These are phyloP conservation scores for Stephania japonica DNA, from an alignment of 164 flowering plant species.

Conservation along the genomic window DNA sequence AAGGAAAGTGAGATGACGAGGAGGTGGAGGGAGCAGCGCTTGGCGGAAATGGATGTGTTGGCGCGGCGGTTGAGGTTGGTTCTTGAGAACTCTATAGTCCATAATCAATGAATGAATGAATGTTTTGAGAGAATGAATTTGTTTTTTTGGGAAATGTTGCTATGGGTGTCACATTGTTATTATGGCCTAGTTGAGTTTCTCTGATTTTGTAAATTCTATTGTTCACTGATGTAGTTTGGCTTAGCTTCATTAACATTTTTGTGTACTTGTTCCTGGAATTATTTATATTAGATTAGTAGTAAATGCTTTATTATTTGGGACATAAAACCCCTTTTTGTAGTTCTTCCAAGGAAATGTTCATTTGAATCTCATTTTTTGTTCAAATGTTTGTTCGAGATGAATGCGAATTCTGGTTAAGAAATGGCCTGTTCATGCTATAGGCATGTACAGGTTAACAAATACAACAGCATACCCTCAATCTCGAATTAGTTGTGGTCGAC, in stretches of 20 bases:
- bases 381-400: background rate
- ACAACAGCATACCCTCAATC: too few species aligned
- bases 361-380: background rate
- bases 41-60: slow-evolving; percentile 48
- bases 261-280: background rate
- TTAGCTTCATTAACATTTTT: background rate
- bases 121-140: too few species aligned
- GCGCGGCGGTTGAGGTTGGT: slow-evolving; percentile 52
- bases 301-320: background rate
- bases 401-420: too few species aligned
- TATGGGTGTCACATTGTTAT: background rate
- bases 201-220: background rate
- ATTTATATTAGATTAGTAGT: background rate
- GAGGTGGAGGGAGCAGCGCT: slow-evolving; percentile 43
- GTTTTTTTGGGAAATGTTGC: background rate
- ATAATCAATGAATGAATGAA: slow-evolving; percentile 2
- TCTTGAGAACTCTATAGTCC: slow-evolving; percentile 29
- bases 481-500: background rate
- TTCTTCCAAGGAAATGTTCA: background rate
- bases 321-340: background rate
- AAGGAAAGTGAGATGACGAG: slow-evolving; percentile 20
- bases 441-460: too few species aligned
- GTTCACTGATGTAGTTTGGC: background rate
- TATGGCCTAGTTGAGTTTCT: background rate
- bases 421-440: too few species aligned